A percentile compares a stretch with the other conserved stretches of the same genome.
Evolutionary conservation across 345 rosid genomes (phyloP).

Genomic region (Moricandia moricandioides): DNA sequence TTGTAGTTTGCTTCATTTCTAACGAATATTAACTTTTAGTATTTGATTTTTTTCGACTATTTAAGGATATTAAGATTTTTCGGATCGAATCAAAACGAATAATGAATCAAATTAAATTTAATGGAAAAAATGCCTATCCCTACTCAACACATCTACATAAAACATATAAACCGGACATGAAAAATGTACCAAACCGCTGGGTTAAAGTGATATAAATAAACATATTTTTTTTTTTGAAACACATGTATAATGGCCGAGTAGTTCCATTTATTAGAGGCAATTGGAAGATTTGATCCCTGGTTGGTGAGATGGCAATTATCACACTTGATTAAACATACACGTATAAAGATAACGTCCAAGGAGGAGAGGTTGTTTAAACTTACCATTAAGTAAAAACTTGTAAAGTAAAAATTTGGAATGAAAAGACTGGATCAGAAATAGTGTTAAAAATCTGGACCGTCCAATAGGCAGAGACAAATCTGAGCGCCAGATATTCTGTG

Average conservation of each 20-base stretch:
- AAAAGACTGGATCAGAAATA: neutral
- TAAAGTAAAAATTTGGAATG: neutral
- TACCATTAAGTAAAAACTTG: neutral
- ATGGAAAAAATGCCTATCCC: no score
- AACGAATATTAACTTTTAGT: no score
- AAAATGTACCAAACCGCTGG: neutral
- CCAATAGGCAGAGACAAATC: constrained; percentile 42
- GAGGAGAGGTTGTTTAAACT: neutral
- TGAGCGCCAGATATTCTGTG: constrained; percentile 40
- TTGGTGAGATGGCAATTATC: no score
- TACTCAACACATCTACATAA: neutral
- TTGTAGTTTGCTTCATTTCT: no score
- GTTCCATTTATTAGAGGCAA: no score
- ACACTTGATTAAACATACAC: neutral
- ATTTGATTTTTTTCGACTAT: no score
- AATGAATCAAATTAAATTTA: no score
- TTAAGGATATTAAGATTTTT: no score
- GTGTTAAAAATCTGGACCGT: constrained; percentile 43
- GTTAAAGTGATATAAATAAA: neutral
- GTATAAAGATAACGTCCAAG: neutral
- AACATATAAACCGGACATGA: neutral
- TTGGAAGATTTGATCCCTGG: no score
- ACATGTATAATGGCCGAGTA: no score
- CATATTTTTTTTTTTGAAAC: no score
- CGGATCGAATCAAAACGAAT: no score